phyloP scores from a whole-genome alignment of 2,329 filamentous ascomycete species.

The Cryphonectria carpinicola region DNA sequence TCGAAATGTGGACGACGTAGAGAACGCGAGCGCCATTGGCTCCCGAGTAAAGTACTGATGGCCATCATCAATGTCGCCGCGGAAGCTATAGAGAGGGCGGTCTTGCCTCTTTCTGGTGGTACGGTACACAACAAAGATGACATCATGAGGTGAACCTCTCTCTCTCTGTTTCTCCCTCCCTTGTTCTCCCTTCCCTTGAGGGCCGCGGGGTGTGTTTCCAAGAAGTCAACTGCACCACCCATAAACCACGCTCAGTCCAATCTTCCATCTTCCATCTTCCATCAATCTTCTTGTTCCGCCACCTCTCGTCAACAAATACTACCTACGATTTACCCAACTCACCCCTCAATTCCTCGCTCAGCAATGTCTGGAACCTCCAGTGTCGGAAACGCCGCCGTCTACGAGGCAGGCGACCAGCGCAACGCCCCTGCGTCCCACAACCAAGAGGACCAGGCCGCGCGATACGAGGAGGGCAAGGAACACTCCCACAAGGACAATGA shows the following conservation, averaged over 20 bases:
- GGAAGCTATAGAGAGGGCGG: background rate
- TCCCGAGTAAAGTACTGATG: too few species aligned
- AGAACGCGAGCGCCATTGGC: too few species aligned
- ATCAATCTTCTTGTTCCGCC: background rate
- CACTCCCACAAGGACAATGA: slow-evolving; percentile 72
- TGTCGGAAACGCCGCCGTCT: slow-evolving; percentile 68
- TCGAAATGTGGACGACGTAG: too few species aligned
- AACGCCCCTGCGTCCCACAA: slow-evolving; percentile 59
- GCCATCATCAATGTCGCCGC: background rate
- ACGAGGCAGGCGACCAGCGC: slow-evolving; percentile 78
- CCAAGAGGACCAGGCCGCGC: slow-evolving; percentile 49
- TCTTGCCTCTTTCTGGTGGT: too few species aligned
- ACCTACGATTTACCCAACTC: background rate
- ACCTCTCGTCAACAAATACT: background rate
- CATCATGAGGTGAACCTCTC: background rate
- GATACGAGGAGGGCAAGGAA: slow-evolving; percentile 73
- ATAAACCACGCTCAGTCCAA: background rate
- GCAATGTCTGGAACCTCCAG: slow-evolving; percentile 56
- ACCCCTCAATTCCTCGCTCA: background rate
- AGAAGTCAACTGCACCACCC: too few species aligned
- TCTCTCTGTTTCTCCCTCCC: background rate
- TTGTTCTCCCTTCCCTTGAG: too few species aligned
- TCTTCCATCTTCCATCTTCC: too few species aligned
- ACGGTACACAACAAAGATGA: background rate
- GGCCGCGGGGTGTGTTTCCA: too few species aligned